Evolutionary conservation across 2,329 filamentous ascomycete genomes (phyloP), one percentile per base, ranked within the genome.

Genomic region (Fusarium pseudoanthophilum): DNA sequence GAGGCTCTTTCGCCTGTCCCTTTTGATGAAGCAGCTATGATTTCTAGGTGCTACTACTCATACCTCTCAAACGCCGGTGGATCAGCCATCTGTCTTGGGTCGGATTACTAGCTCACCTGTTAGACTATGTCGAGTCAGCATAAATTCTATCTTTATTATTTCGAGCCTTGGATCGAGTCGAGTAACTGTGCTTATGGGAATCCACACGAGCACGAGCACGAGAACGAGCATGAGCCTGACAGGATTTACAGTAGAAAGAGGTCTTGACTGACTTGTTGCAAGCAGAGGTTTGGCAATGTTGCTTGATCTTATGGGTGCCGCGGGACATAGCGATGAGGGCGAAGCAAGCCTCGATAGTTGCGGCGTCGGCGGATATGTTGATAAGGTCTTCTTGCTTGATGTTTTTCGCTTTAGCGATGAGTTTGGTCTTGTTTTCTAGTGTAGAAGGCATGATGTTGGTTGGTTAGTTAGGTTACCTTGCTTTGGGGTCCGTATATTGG

Each of bases 291-390:
- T 49, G 48, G 28, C 55, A 65, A 2, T 4, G 15, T 10, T 26
- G 20, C 16, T 46, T 52, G 42, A 30, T 51, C 14, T 39, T 10
- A 28, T 49, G 21, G 3, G 40, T 49, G 10, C 36, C 48, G 11
- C 34, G 46, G 18, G 61, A 42, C 61, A 65, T 51, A 48, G 61
- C 55, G n/a, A 65, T 24, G 36, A 56, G 52, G 20, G 21, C 32
- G 15, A 32, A 30, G 26, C 37, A 30, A 11, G 52, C 37, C 37
- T 30, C 20, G 37, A 42, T 56, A 2, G 16, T 43, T 20, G 20
- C 26, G 6, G 36, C 26, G 21, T n/a, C 28, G 36, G 26, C 21
- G 21, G 36, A 28, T 7, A 32, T 15, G 21, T 40, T n/a, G 26
- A 24, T 20, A 24, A 68, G 63, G 28, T 49, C 43, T 14, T 32